Evolutionary conservation across 768 basidiomycete genomes (phyloP).

Genomic region (Kwoniella pini): DNA sequence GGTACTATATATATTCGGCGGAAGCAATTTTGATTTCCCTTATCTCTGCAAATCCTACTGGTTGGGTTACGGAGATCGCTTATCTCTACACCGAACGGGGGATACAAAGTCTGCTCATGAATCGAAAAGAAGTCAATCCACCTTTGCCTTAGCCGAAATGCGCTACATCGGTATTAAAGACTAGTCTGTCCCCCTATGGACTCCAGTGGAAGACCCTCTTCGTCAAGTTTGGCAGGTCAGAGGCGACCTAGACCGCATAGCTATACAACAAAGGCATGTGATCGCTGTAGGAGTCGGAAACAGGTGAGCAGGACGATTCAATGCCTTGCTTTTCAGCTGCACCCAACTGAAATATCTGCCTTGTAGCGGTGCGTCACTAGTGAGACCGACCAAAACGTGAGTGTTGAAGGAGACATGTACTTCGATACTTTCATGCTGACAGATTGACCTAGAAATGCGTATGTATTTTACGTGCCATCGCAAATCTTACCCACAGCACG

Average conservation of each 20-base stretch:
- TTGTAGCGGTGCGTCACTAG: slow-evolving; percentile 9
- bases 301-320: slow-evolving; percentile 10
- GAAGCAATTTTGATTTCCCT: no score
- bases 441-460: slow-evolving; percentile 3
- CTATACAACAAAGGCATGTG: slow-evolving; percentile 25
- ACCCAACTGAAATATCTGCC: background rate
- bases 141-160: no score
- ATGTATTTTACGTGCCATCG: background rate
- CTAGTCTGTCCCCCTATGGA: no score
- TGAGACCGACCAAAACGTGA: slow-evolving; percentile 5
- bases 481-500: background rate
- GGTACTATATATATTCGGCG: no score
- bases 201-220: background rate
- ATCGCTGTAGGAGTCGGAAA: slow-evolving; percentile 23
- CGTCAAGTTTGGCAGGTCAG: slow-evolving; percentile 7
- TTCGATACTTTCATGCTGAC: background rate
- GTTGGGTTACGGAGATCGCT: no score
- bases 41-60: no score
- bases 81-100: no score
- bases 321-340: background rate
- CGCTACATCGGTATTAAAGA: no score
- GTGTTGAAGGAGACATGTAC: background rate
- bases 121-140: no score
- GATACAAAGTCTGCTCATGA: no score
- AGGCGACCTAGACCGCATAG: slow-evolving; percentile 20